Conservation (phyloP, 768 basidiomycete genomes). For the Xerocomellus chrysenteron region DNA sequence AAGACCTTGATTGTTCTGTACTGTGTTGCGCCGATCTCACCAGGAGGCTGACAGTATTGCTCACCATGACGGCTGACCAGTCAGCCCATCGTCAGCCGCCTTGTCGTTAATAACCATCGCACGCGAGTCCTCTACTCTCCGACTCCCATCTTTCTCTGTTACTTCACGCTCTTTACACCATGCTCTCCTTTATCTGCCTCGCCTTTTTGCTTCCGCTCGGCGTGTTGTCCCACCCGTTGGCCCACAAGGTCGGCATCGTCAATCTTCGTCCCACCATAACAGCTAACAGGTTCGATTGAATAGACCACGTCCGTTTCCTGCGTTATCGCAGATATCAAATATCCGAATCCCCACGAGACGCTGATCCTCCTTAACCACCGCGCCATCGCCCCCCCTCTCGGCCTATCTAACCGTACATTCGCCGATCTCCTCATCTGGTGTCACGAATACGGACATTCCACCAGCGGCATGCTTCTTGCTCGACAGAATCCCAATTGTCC, state of each 20-base stretch:
- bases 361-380: conserved; percentile 24
- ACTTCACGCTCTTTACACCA: conserved; percentile 14
- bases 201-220: conserved; percentile 21
- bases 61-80: too few species aligned
- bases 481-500: conserved; percentile 24
- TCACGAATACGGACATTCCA: conserved; percentile 14
- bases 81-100: conserved; percentile 2
- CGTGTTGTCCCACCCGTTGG: conserved; percentile 21
- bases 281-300: background rate
- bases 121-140: background rate
- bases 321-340: conserved; percentile 29
- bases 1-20: too few species aligned
- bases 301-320: conserved; percentile 20
- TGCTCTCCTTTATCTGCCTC: conserved; percentile 22
- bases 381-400: conserved; percentile 20
- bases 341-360: conserved; percentile 22
- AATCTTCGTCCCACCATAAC: too few species aligned
- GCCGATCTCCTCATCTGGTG: conserved; percentile 32
- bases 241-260: conserved; percentile 6
- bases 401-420: conserved; percentile 23
- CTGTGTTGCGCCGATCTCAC: too few species aligned
- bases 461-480: conserved; percentile 17
- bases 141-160: background rate
- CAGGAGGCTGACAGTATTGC: too few species aligned
- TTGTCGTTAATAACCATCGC: background rate